Evolutionary conservation across 202 grass and related monocot genomes (phyloP).

Genomic region (Setaria italica): DNA sequence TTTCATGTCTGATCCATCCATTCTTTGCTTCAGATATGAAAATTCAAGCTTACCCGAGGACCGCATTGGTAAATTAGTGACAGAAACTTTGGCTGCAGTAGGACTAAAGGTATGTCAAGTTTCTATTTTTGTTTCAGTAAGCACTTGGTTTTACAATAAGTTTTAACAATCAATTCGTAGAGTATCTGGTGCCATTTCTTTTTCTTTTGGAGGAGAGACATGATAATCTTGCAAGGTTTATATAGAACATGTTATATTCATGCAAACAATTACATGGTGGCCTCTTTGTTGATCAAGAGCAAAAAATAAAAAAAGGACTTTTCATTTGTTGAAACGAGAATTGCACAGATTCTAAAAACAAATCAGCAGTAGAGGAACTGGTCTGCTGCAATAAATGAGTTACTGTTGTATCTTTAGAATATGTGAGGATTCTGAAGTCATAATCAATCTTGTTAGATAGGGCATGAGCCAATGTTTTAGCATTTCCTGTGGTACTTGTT

Average conservation of each 20-base stretch:
- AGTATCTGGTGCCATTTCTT: background rate
- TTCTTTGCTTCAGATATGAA: constrained; percentile 79
- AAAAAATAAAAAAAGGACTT: background rate
- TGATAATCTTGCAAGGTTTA: background rate
- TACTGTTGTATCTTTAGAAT: background rate
- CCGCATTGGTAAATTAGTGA: constrained; percentile 75
- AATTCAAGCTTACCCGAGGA: constrained; percentile 77
- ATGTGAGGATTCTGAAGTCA: background rate
- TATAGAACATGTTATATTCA: background rate
- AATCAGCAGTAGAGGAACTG: background rate
- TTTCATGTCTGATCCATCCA: constrained; percentile 43
- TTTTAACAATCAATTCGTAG: background rate
- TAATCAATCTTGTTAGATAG: background rate
- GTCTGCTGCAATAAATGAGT: background rate
- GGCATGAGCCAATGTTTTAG: background rate
- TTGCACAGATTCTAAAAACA: background rate
- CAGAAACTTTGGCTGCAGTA: constrained; percentile 86
- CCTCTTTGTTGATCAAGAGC: background rate
- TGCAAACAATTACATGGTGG: background rate
- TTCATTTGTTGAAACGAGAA: background rate
- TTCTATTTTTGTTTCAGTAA: constrained; percentile 31
- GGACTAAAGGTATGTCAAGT: constrained; percentile 82
- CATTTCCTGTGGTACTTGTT: constrained; percentile 33
- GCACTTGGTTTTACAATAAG: background rate
- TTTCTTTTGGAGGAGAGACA: background rate